These are phyloP conservation scores for Lathyrus aphaca DNA, from an alignment of 306 rosid genomes.

Conservation along the genomic window DNA sequence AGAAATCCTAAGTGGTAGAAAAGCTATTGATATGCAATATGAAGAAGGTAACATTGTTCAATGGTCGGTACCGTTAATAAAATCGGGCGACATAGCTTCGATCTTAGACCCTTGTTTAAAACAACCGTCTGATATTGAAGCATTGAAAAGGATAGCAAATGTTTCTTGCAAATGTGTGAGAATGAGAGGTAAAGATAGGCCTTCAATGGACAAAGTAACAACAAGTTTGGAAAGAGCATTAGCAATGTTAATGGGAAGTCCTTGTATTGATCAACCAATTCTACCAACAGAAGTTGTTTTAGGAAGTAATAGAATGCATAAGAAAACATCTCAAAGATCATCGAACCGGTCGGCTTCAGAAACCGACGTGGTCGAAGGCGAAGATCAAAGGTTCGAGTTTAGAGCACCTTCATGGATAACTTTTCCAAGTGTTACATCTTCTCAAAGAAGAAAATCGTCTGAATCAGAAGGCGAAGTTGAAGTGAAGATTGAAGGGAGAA, in stretches of 20 bases:
- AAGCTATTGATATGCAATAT: slow-evolving; percentile 93
- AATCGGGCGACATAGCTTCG: slow-evolving; percentile 60
- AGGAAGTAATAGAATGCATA: slow-evolving; percentile 90
- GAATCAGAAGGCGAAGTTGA: slow-evolving; percentile 84
- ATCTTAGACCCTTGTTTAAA: slow-evolving; percentile 74
- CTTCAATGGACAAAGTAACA: slow-evolving; percentile 96
- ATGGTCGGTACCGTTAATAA: slow-evolving; percentile 93
- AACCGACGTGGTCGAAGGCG: slow-evolving; percentile 70
- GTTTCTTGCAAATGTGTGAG: slow-evolving; percentile 93
- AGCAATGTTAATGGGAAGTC: slow-evolving; percentile 88
- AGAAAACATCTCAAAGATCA: slow-evolving; percentile 85
- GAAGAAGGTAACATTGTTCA: slow-evolving; percentile 91
- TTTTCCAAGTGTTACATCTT: slow-evolving; percentile 93
- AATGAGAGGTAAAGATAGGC: slow-evolving; percentile 97
- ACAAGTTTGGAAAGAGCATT: slow-evolving; percentile 88
- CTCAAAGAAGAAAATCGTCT: slow-evolving; percentile 93
- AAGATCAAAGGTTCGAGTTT: slow-evolving; percentile 83
- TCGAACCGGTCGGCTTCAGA: slow-evolving; percentile 79
- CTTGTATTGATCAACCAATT: slow-evolving; percentile 90
- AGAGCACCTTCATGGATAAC: slow-evolving; percentile 98
- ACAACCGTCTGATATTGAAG: slow-evolving; percentile 73
- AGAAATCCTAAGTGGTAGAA: slow-evolving; percentile 90
- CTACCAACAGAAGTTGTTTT: slow-evolving; percentile 91
- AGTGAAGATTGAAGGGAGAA: slow-evolving; percentile 72
- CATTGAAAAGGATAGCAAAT: slow-evolving; percentile 87